Evolutionary conservation across 78 protist species (phyloP), one percentile per base, ranked within the genome.

Genomic region (Cyanophora paradoxa): DNA sequence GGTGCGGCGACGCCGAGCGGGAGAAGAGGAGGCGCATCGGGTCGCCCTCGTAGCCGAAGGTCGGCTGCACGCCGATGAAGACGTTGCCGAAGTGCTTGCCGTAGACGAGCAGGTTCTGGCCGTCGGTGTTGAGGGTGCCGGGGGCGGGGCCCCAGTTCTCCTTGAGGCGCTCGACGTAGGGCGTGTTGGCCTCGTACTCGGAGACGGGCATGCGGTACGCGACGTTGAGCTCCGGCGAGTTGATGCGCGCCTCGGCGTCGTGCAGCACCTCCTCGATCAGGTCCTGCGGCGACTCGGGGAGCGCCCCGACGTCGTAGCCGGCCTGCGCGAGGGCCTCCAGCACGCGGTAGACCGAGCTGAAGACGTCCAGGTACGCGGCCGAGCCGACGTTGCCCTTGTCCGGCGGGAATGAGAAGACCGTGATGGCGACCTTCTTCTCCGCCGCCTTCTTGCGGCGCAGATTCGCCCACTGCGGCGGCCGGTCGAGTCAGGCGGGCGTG

Each of bases 321-420:
- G 13, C 50, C 13, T 44, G 50, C 50, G 50, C 24, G 50, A 14
- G 13, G 7, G 50, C 50, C 50, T 44, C 50, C 13, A 44, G 24
- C 30, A 42, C 50, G 34, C 41, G 50, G 58, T n/a, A 54, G 52
- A 76, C 66, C 36, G 81, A 76, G 31, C 74, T 67, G 74, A 76
- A 76, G 31, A 76, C 81, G 64, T 76, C 59, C 34, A 76, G 81
- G 67, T 76, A 76, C 20, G 81, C 81, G 22, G 81, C 81, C 19
- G 81, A 66, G 52, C 81, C 81, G 19, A 76, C 81, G 56, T 76
- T 76, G 68, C 81, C 81, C 67, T 76, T 76, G 74, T 76, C 81
- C 6, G 81, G 81, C 14, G 81, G 81, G 81, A 76, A 76, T 36
- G 81, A 76, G 81, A 76, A 76, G 67, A 76, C 44, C 36, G 81